Conservation (phyloP, 2,329 filamentous ascomycete species). For the Beauveria asiatica region DNA sequence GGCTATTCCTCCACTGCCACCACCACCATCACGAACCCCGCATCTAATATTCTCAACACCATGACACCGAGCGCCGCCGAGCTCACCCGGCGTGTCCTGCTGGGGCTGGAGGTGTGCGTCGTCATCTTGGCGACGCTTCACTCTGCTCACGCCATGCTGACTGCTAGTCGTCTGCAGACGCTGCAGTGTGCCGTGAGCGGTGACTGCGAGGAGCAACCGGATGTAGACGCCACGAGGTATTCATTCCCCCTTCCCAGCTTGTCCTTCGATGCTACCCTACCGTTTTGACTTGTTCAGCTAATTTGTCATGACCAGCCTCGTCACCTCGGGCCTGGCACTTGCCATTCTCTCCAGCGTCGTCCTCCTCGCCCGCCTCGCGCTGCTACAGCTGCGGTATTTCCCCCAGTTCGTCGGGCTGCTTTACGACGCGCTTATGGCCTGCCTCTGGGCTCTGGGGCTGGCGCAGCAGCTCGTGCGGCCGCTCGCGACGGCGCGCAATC, state of each 20-base stretch:
- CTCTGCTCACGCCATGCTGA: not conserved
- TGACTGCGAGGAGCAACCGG: not conserved
- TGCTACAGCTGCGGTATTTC: conserved; percentile 18
- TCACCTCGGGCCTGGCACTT: conserved; percentile 22
- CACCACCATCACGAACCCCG: not conserved
- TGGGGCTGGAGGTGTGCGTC: not conserved
- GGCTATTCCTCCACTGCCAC: not conserved
- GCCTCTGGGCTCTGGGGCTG: conserved; percentile 21
- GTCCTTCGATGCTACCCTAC: too few relatives aligned
- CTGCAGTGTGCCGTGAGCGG: not conserved
- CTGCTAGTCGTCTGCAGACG: not conserved
- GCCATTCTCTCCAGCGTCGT: conserved; percentile 22
- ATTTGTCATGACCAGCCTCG: conserved; percentile 15
- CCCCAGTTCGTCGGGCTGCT: conserved; percentile 16
- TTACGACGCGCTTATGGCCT: conserved; percentile 22
- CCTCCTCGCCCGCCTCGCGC: conserved; percentile 18
- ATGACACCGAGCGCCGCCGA: not conserved
- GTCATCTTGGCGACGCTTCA: not conserved
- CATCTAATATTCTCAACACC: not conserved
- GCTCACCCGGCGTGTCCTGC: not conserved
- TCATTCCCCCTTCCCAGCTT: too few relatives aligned
- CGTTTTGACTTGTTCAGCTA: too few relatives aligned
- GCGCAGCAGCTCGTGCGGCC: not conserved
- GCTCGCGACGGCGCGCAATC: not conserved
- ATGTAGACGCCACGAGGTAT: not conserved